A percentile compares a stretch with the other conserved stretches of the same genome.
Conservation (phyloP, 345 rosid genomes). For the Eucalyptus shirleyi region DNA sequence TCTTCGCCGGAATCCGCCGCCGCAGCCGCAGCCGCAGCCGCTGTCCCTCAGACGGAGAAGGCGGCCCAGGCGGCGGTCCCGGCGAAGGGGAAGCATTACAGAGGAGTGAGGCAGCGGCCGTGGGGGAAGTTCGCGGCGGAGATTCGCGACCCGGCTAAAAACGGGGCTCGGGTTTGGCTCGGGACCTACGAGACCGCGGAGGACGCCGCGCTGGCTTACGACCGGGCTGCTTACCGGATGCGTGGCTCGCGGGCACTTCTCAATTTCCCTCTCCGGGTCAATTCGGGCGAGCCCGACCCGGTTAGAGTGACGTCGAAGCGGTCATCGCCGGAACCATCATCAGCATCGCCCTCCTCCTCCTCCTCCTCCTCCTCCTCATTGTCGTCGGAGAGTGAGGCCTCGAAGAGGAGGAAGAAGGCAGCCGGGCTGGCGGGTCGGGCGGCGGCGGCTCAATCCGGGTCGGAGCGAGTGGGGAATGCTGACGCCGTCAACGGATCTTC, state of each 20-base stretch:
- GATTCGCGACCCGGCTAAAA: constrained; percentile 96
- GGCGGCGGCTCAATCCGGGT: constrained; percentile 2
- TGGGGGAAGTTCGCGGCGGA: constrained; percentile 99
- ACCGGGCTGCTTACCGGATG: constrained; percentile 90
- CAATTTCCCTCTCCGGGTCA: constrained; percentile 83
- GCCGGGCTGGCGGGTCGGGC: background rate
- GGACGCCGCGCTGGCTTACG: constrained; percentile 97
- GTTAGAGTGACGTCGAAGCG: constrained; percentile 82
- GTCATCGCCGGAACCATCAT: constrained; percentile 35
- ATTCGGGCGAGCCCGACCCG: constrained; percentile 96
- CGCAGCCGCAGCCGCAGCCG: background rate
- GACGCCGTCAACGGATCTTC: background rate
- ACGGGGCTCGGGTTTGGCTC: constrained; percentile 96
- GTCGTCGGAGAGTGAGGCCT: constrained; percentile 26
- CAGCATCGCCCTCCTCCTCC: background rate
- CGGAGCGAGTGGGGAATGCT: background rate
- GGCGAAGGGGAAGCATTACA: constrained; percentile 63
- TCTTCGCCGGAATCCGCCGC: background rate
- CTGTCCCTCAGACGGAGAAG: background rate
- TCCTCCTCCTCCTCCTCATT: constrained; percentile 13
- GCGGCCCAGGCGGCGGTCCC: constrained; percentile 10
- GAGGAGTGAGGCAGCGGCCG: constrained; percentile 97
- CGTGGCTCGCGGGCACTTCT: constrained; percentile 88
- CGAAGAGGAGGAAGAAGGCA: constrained; percentile 52
- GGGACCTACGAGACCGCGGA: constrained; percentile 98